Conservation (phyloP, 2,329 filamentous ascomycete genomes). For the Epichloe sibirici region DNA sequence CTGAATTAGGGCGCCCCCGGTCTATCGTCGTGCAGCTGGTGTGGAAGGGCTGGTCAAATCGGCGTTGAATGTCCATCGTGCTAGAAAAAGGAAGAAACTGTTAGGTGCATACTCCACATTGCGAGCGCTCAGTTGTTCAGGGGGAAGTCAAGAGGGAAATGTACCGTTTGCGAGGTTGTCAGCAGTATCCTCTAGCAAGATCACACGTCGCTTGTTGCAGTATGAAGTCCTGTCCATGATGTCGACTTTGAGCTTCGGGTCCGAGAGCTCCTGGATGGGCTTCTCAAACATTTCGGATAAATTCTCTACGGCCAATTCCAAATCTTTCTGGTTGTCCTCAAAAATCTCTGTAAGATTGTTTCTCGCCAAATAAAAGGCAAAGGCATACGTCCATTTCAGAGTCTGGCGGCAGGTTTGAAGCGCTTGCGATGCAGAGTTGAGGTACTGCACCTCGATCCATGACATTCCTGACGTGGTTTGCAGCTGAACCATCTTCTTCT, state of each 20-base stretch:
- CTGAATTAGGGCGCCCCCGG: background rate
- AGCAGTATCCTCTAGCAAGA: slow-evolving; percentile 82
- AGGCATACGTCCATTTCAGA: slow-evolving; percentile 97
- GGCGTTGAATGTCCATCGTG: slow-evolving; percentile 30
- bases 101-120: background rate
- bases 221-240: slow-evolving; percentile 99
- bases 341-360: slow-evolving; percentile 97
- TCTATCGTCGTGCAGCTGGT: slow-evolving; percentile 4
- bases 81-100: slow-evolving; percentile 14
- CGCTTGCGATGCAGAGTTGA: slow-evolving; percentile 84
- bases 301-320: slow-evolving; percentile 94
- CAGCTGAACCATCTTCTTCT: slow-evolving; percentile 97
- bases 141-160: background rate
- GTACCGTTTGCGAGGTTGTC: slow-evolving; percentile 80
- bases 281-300: slow-evolving; percentile 99
- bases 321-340: slow-evolving; percentile 95
- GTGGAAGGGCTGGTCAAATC: slow-evolving; percentile 3
- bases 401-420: slow-evolving; percentile 96
- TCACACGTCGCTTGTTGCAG: slow-evolving; percentile 83
- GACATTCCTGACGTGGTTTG: slow-evolving; percentile 92
- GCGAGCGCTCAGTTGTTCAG: background rate
- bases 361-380: slow-evolving; percentile 90
- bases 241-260: slow-evolving; percentile 86
- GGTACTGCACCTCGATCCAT: slow-evolving; percentile 98
- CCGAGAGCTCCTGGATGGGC: slow-evolving; percentile 72